Conservation (phyloP, 1,139 yeast genomes). For the Taphrina wiesneri region DNA sequence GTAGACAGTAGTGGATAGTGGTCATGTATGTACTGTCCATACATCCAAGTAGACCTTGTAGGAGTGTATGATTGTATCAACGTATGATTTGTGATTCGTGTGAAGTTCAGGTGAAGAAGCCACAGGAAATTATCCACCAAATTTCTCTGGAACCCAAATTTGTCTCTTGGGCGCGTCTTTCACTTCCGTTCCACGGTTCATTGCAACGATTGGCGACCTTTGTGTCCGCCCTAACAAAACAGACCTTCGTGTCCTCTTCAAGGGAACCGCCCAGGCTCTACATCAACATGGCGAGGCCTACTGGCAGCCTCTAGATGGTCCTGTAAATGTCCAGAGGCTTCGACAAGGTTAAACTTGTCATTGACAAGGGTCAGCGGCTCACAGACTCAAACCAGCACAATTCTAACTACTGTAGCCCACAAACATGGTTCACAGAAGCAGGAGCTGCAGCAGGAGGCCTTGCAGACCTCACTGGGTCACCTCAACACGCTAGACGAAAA, state of each 20-base stretch:
- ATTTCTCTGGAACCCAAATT: neutral
- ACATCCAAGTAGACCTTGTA: too few species aligned
- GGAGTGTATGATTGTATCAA: neutral
- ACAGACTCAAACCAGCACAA: neutral
- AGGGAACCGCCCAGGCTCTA: neutral
- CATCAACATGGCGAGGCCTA: neutral
- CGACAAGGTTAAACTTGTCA: slow-evolving; percentile 17
- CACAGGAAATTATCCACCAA: too few species aligned
- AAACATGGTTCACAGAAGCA: slow-evolving; percentile 6
- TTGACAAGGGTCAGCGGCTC: slow-evolving; percentile 4
- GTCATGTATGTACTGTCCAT: too few species aligned
- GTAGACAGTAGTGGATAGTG: neutral
- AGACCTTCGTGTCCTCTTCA: too few species aligned
- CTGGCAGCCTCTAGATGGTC: neutral
- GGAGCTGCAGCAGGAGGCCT: slow-evolving; percentile 10
- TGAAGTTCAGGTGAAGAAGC: too few species aligned
- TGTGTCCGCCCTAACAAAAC: neutral
- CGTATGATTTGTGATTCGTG: too few species aligned
- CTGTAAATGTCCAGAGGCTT: slow-evolving; percentile 10
- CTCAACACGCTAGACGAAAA: slow-evolving; percentile 9
- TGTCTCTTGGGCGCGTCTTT: neutral
- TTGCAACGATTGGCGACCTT: too few species aligned
- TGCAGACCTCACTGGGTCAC: slow-evolving; percentile 5
- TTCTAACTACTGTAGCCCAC: neutral
- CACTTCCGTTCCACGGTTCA: too few species aligned